A percentile compares a stretch with the other conserved stretches of the same genome.
Conservation (phyloP, 208 protist species). For the Leptomonas seymouri region DNA sequence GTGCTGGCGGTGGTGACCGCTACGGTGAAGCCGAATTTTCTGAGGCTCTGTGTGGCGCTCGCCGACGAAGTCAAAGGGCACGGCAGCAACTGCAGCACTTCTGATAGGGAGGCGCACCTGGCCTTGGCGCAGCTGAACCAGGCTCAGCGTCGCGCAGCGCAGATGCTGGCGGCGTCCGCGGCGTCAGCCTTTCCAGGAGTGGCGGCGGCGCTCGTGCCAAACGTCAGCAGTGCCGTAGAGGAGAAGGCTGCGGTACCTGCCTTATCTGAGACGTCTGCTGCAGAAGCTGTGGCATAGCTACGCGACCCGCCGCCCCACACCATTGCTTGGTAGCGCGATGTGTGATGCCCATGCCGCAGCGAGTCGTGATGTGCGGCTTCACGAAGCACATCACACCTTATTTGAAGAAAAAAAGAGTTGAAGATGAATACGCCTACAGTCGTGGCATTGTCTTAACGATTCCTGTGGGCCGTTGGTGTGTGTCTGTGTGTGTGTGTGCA, state of each 20-base stretch:
- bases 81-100: background rate
- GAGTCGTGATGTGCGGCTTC: conserved; percentile 4
- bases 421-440: too few relatives aligned
- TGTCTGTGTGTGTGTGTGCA: background rate
- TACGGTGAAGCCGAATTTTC: conserved; percentile 4
- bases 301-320: conserved; percentile 11
- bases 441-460: too few relatives aligned
- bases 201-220: background rate
- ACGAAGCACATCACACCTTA: background rate
- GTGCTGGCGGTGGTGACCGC: conserved; percentile 19
- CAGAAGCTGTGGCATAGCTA: conserved; percentile 12
- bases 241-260: background rate
- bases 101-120: conserved; percentile 11
- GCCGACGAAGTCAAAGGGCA: background rate
- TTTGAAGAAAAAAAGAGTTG: too few relatives aligned
- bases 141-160: conserved; percentile 15
- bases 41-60: conserved; percentile 67
- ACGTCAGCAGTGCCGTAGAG: background rate
- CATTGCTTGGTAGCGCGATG: background rate
- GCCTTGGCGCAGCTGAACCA: conserved; percentile 15
- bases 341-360: background rate
- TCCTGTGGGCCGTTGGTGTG: background rate
- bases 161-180: conserved; percentile 15
- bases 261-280: background rate
- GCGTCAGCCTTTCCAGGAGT: conserved; percentile 12